A percentile compares a stretch with the other conserved stretches of the same genome.
Conservation (phyloP, 371 early-diverging fungal genomes). For the Mortierella sp. region DNA sequence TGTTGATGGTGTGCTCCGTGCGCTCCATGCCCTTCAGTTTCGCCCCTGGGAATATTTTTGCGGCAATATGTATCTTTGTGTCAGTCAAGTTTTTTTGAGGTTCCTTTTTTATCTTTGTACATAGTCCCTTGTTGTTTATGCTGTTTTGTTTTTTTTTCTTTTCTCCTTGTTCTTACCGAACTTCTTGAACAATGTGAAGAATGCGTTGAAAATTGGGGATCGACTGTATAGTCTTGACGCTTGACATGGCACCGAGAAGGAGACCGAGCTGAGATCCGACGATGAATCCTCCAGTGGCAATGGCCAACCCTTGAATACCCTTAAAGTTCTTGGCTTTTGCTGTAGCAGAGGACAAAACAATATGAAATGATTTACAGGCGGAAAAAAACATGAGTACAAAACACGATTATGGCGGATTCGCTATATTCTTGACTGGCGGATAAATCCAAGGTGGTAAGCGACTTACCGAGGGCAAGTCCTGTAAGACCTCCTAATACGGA, state of each 20-base stretch:
- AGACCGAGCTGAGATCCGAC: conserved; percentile 42
- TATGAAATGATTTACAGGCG: background rate
- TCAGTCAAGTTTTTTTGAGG: too few species aligned
- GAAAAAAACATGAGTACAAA: background rate
- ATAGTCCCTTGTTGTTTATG: background rate
- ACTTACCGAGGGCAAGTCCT: conserved; percentile 39
- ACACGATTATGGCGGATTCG: too few species aligned
- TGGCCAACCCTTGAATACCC: conserved; percentile 26
- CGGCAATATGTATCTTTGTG: too few species aligned
- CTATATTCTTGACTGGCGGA: background rate
- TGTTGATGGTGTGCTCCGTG: conserved; percentile 19
- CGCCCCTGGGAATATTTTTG: too few species aligned
- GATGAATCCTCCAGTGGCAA: conserved; percentile 30
- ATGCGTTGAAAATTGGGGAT: conserved; percentile 52
- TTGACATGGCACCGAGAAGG: conserved; percentile 41
- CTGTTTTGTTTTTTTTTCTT: background rate
- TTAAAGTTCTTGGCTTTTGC: conserved; percentile 42
- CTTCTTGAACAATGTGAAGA: conserved; percentile 44
- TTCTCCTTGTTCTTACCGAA: conserved; percentile 22
- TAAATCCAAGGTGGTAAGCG: background rate
- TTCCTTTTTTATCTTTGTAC: background rate
- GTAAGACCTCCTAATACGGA: conserved; percentile 28
- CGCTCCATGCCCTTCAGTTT: too few species aligned
- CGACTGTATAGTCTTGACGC: conserved; percentile 44
- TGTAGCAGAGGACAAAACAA: background rate